These are phyloP conservation scores for Solanum boliviense DNA, from an alignment of 257 asterid species.

Conservation along the genomic window DNA sequence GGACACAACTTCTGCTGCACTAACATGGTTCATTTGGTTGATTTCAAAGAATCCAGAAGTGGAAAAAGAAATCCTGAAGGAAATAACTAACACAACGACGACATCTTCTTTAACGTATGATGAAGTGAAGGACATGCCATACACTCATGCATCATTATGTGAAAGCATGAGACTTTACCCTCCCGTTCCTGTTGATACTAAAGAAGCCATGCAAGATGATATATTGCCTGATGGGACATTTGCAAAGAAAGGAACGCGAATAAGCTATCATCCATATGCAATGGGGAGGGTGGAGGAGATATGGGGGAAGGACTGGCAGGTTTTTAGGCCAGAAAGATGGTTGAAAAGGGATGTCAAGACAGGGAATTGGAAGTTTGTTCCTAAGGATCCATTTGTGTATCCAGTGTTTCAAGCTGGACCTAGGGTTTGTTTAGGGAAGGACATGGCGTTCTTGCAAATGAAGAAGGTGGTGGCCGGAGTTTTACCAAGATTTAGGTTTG, in stretches of 20 bases:
- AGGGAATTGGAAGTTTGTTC: background rate
- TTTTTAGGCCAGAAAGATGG: slow-evolving; percentile 4
- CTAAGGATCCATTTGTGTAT: background rate
- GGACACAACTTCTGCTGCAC: slow-evolving; percentile 10
- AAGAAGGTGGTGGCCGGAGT: background rate
- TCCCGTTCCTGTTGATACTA: background rate
- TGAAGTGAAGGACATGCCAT: background rate
- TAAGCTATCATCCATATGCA: slow-evolving; percentile 6
- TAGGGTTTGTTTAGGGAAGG: slow-evolving; percentile 9
- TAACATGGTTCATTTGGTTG: slow-evolving; percentile 12
- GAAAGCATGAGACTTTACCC: slow-evolving; percentile 14
- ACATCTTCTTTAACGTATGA: background rate
- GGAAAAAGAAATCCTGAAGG: background rate
- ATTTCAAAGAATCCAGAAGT: background rate
- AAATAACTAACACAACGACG: background rate
- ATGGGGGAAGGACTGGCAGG: background rate
- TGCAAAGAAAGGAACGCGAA: background rate
- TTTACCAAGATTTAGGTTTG: background rate
- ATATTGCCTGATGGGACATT: slow-evolving; percentile 7
- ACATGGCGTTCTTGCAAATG: slow-evolving; percentile 9
- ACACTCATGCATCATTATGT: slow-evolving; percentile 5
- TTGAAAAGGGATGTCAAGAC: background rate
- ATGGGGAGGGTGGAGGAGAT: slow-evolving; percentile 8
- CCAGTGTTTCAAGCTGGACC: slow-evolving; percentile 13
- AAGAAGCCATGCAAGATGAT: background rate